A percentile compares a stretch with the other conserved stretches of the same genome.
These are phyloP conservation scores for Colletotrichum navitas DNA, from an alignment of 2,329 filamentous ascomycete species.

Conservation along the genomic window DNA sequence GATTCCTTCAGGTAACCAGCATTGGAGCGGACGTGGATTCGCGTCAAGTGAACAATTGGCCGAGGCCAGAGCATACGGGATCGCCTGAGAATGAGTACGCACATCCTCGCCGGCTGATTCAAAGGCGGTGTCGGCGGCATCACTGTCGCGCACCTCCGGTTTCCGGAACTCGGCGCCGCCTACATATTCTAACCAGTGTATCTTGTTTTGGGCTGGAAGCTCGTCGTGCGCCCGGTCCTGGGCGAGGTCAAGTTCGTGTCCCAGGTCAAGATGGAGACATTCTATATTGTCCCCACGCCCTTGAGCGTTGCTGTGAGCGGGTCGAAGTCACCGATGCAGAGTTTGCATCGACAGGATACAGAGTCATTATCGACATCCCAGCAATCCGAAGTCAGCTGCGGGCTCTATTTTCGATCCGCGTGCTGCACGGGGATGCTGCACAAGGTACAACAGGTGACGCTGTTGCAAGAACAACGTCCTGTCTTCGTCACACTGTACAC, in stretches of 20 bases:
- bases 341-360: neutral
- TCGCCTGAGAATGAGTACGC: neutral
- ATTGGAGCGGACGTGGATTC: neutral
- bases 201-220: neutral
- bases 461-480: conserved; percentile 3
- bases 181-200: neutral
- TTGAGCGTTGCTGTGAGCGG: neutral
- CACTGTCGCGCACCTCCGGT: neutral
- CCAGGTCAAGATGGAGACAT: neutral
- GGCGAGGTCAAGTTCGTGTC: neutral
- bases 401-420: conserved; percentile 3
- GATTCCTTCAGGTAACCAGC: too few species aligned
- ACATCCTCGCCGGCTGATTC: neutral
- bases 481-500: conserved; percentile 1
- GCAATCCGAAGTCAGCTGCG: neutral
- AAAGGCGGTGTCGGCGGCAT: neutral
- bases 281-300: too few species aligned
- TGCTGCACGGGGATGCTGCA: conserved; percentile 6
- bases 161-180: neutral
- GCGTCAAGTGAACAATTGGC: neutral
- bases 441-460: neutral
- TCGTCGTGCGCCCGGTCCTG: neutral
- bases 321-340: neutral
- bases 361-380: neutral
- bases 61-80: neutral